Evolutionary conservation across 2,329 filamentous ascomycete genomes (phyloP).

Genomic region (Verticillium nubilum): DNA sequence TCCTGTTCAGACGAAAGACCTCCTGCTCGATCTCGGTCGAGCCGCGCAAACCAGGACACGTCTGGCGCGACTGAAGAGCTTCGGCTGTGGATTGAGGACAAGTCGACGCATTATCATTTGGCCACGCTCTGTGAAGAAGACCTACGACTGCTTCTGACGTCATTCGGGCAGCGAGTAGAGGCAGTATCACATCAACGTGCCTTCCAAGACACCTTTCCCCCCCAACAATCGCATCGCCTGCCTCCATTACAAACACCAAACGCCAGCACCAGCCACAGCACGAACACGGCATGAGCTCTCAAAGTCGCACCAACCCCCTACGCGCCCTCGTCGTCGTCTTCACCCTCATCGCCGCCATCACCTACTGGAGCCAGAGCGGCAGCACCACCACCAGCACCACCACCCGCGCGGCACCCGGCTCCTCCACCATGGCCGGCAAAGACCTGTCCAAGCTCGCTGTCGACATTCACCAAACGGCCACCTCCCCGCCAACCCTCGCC

Average conservation of each 20-base stretch:
- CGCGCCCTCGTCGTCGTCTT: constrained; percentile 5
- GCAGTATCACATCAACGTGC: too few relatives aligned
- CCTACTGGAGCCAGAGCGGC: background rate
- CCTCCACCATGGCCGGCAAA: background rate
- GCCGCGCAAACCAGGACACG: background rate
- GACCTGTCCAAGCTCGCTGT: constrained; percentile 22
- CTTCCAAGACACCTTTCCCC: too few relatives aligned
- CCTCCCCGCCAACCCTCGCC: constrained; percentile 28
- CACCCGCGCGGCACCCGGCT: background rate
- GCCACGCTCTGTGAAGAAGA: background rate
- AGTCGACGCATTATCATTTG: background rate
- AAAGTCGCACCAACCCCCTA: background rate
- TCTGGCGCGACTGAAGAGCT: background rate
- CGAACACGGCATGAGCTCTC: constrained; percentile 2
- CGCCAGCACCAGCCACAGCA: too few relatives aligned
- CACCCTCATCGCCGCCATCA: constrained; percentile 2
- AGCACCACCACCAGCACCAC: constrained; percentile 3
- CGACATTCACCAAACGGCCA: constrained; percentile 24
- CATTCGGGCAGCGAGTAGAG: background rate
- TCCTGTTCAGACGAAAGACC: background rate
- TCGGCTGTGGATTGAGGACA: background rate
- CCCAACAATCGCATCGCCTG: too few relatives aligned
- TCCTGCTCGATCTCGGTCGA: background rate
- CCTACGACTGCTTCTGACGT: background rate
- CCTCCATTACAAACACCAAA: too few relatives aligned